Evolutionary conservation across 2,329 filamentous ascomycete genomes (phyloP).

Genomic region (Penicillium rolfsii): DNA sequence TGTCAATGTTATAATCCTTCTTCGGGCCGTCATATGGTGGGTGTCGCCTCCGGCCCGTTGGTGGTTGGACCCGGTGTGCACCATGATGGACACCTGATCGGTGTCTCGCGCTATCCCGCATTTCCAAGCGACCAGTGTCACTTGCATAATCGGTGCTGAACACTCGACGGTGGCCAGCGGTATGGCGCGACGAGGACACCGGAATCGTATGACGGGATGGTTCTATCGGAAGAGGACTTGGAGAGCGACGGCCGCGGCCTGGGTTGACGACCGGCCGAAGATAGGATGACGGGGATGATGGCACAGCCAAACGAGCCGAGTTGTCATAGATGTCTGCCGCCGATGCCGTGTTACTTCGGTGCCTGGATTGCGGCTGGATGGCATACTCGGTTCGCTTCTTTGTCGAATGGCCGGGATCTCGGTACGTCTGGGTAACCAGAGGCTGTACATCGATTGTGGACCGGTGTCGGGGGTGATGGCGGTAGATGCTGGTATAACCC

Average conservation of each 20-base stretch:
- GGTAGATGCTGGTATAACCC: constrained; percentile 35
- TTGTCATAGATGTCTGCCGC: constrained; percentile 33
- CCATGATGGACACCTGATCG: constrained; percentile 24
- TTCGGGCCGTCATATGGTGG: constrained; percentile 34
- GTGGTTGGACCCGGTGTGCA: constrained; percentile 33
- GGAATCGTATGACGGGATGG: constrained; percentile 42
- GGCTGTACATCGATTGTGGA: constrained; percentile 40
- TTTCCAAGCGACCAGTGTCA: constrained; percentile 38
- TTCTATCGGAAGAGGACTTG: constrained; percentile 38
- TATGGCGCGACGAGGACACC: constrained; percentile 35
- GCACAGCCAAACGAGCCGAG: constrained; percentile 35
- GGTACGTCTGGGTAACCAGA: constrained; percentile 38
- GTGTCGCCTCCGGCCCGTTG: constrained; percentile 33
- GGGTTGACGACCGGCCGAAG: constrained; percentile 36
- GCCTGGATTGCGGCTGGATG: constrained; percentile 37
- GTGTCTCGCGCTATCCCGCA: constrained; percentile 27
- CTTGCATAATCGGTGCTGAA: constrained; percentile 42
- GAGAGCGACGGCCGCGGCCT: constrained; percentile 33
- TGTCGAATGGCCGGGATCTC: constrained; percentile 35
- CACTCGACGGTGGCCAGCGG: constrained; percentile 35
- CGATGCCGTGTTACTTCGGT: constrained; percentile 41
- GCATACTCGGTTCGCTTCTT: constrained; percentile 44
- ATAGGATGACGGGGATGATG: constrained; percentile 27
- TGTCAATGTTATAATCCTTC: constrained; percentile 45
- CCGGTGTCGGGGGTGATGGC: constrained; percentile 31